phyloP scores from a whole-genome alignment of 78 protist species.

The Dictyostelium intermedium region DNA sequence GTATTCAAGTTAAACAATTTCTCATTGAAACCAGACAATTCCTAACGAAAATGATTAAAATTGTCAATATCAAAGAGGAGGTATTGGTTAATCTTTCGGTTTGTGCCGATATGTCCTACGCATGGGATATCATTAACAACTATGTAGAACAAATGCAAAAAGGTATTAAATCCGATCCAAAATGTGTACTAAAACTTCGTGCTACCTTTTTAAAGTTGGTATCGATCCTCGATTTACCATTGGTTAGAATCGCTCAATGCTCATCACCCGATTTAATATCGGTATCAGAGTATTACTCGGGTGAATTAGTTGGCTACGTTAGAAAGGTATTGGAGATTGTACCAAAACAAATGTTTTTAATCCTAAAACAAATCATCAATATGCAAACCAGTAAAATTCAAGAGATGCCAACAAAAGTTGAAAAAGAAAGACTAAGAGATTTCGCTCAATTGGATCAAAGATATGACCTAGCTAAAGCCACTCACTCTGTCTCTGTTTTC shows the following conservation, averaged over 20 bases:
- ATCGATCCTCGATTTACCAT: conserved; percentile 94
- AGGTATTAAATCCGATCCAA: conserved; percentile 87
- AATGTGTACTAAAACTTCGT: conserved; percentile 91
- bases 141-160: conserved; percentile 85
- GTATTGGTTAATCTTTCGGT: conserved; percentile 78
- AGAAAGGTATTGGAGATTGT: conserved; percentile 95
- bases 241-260: conserved; percentile 95
- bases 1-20: conserved; percentile 91
- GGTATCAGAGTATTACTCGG: conserved; percentile 95
- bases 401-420: conserved; percentile 92
- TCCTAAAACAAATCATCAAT: conserved; percentile 87
- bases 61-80: conserved; percentile 89
- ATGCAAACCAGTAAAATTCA: conserved; percentile 85
- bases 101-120: conserved; percentile 95
- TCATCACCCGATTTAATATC: conserved; percentile 87
- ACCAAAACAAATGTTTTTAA: conserved; percentile 91
- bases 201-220: conserved; percentile 96
- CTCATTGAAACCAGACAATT: conserved; percentile 87
- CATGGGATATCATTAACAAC: conserved; percentile 90
- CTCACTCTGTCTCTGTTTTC: conserved; percentile 91
- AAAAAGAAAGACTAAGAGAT: conserved; percentile 85
- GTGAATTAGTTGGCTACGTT: conserved; percentile 91
- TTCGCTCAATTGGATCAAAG: conserved; percentile 94
- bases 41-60: conserved; percentile 93
- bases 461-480: conserved; percentile 86